Evolutionary conservation across 129 eudicot species (phyloP), one percentile per base, ranked within the genome.

Genomic region (Centrapalus pauciflorus): DNA sequence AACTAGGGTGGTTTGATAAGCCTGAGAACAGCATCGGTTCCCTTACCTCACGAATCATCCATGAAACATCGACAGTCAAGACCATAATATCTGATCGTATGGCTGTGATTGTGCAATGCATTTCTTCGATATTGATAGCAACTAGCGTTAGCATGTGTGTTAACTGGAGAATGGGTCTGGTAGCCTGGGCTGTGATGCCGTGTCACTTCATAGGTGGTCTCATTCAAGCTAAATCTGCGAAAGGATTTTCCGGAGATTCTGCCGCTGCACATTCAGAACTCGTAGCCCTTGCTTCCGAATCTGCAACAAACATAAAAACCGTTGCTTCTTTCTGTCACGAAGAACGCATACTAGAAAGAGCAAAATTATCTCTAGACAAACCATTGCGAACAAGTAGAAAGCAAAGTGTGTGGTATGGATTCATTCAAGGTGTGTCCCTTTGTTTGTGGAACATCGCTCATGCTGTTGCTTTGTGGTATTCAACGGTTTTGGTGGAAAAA

Each of bases 141-240:
- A 89, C 96, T 7, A 38, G 16, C 1, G 92, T 88, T 14, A 88
- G 96, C 89, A 69, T 85, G 82, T 54, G 2, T 13, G 87, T 89
- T 62, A 66, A 75, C 70, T 89, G 96, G 96, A 67, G 96, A 71
- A 89, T 89, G 96, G 93, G 82, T 55, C 81, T 89, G 5, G 96
- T 89, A 64, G 93, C 96, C 30, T 89, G 94, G 94, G 95, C 96
- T 1, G 94, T 89, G 43, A 89, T 89, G 94, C 96, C 96, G 25
- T 89, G 96, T 77, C 96, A 85, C 80, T 89, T 86, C 84, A 85
- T 85, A 1, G 93, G 94, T 24, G 94, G 96, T 4, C 80, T 89
- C 19, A 79, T 89, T 76, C 96, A 89, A 83, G 90, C 95, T 34
- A 79, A 83, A 76, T 89, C 96, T 12, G 88, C 96, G 43, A 85